Percentiles rank a stretch among this genome's conserved stretches.
These are phyloP conservation scores for Tuber indicum DNA, from an alignment of 495 filamentous ascomycete genomes.

Conservation along the genomic window DNA sequence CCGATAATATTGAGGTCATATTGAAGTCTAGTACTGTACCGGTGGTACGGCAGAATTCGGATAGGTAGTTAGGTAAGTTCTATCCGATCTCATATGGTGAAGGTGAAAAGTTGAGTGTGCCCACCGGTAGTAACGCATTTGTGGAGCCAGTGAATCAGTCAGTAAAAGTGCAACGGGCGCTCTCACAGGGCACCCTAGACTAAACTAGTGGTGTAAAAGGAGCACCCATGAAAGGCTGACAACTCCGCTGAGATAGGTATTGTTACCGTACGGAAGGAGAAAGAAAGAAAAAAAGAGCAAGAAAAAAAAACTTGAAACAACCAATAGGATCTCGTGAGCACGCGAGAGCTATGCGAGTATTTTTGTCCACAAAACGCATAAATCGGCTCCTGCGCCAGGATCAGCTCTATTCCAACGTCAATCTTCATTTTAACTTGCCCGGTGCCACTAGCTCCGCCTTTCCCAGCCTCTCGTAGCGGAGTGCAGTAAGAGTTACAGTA, in stretches of 20 bases:
- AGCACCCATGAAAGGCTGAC: neutral
- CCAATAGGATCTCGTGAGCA: conserved; percentile 8
- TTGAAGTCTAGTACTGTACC: neutral
- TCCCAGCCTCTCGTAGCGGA: neutral
- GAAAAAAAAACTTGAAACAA: neutral
- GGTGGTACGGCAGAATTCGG: neutral
- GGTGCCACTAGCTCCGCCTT: neutral
- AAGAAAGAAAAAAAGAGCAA: neutral
- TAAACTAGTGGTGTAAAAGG: neutral
- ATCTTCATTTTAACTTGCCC: conserved; percentile 3
- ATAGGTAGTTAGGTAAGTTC: neutral
- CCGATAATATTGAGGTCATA: neutral
- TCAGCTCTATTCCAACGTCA: conserved; percentile 39
- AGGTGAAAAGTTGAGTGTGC: neutral
- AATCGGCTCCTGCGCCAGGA: conserved; percentile 32
- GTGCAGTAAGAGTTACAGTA: neutral
- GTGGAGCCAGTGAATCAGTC: neutral
- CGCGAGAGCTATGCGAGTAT: conserved; percentile 23
- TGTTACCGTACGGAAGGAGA: neutral
- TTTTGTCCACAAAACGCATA: conserved; percentile 32
- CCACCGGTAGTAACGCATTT: neutral
- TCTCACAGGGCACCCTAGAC: neutral
- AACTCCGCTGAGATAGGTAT: neutral
- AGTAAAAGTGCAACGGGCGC: neutral
- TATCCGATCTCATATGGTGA: neutral